phyloP scores from a whole-genome alignment of 2,329 filamentous ascomycete species.

The Lojkania enalia region DNA sequence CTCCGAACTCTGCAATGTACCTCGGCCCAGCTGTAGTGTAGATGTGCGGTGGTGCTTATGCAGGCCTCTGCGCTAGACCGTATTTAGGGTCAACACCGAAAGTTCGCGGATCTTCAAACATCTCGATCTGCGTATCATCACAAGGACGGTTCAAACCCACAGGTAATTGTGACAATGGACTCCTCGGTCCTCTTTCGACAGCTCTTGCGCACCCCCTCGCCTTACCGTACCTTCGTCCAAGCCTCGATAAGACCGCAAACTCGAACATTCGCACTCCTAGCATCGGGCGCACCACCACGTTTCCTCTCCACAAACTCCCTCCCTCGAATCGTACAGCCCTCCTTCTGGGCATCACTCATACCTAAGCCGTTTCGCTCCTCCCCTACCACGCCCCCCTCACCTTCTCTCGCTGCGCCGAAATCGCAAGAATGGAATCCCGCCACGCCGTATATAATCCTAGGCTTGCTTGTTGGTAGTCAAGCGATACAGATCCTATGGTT shows the following conservation, averaged over 20 bases:
- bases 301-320: conserved; percentile 27
- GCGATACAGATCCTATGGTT: conserved; percentile 89
- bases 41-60: too few species aligned
- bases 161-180: too few species aligned
- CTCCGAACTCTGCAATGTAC: too few species aligned
- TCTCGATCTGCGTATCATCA: too few species aligned
- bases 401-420: conserved; percentile 10
- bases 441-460: conserved; percentile 66
- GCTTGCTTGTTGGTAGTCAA: conserved; percentile 88
- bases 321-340: conserved; percentile 42
- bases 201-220: conserved; percentile 30
- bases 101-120: too few species aligned
- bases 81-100: too few species aligned
- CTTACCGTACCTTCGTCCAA: conserved; percentile 23
- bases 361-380: conserved; percentile 35
- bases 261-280: conserved; percentile 27
- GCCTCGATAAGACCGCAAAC: conserved; percentile 21
- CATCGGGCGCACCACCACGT: conserved; percentile 17
- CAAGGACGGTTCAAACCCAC: too few species aligned
- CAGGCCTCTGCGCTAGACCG: too few species aligned
- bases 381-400: conserved; percentile 11
- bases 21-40: too few species aligned
- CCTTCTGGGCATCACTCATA: conserved; percentile 45
- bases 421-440: conserved; percentile 57
- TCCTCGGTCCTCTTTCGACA: conserved; percentile 27